Base-by-base conservation (phyloP, 1,284 basidiomycete genomes). In the Ustilago curta region DNA sequence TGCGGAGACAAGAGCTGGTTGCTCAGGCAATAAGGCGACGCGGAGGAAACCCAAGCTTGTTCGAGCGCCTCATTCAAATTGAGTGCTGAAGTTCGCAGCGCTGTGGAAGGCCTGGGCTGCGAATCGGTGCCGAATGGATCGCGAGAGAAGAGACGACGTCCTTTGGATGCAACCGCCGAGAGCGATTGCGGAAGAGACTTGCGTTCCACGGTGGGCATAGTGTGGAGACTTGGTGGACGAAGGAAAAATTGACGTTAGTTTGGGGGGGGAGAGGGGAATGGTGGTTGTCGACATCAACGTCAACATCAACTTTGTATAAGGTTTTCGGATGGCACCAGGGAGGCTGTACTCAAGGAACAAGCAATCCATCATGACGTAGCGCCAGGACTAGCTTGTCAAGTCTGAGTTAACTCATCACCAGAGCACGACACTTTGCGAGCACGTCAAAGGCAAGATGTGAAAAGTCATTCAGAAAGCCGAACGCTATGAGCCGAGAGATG, bases 111-210 rank as follows among this genome's bases (percentile, higher is more conserved):
- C 4, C 49, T 29, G 3, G 32, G 39, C 2, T 31, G 27, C 37
- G 42, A 29, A 8, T 55, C 57, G 44, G n/a, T 37, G 5, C 42
- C 37, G 1, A 9, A 16, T 9, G 11, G 6, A 2, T 72, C 64
- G 21, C 70, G 55, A 29, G 70, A 45, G n/a, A 72, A 72, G 16
- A 72, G 52, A 35, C 57, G 61, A 23, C 70, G 63, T 31, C 70
- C 56, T 21, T 67, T 66, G 43, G n/a, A 16, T 14, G 70, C 70
- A 18, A 67, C 64, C 12, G 48, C 54, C 29, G 63, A 67, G 18
- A 72, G 56, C 23, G 63, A 56, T 14, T 67, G 70, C 4, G 63
- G 48, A 3, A 71, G 45, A 23, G 62, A 64, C 19, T 49, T 57
- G 23, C 67, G 67, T n/a, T 70, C 69, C 47, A 59, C 31, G 21